phyloP scores from a whole-genome alignment of 208 protist genomes.

The Acanthamoeba healyi region DNA sequence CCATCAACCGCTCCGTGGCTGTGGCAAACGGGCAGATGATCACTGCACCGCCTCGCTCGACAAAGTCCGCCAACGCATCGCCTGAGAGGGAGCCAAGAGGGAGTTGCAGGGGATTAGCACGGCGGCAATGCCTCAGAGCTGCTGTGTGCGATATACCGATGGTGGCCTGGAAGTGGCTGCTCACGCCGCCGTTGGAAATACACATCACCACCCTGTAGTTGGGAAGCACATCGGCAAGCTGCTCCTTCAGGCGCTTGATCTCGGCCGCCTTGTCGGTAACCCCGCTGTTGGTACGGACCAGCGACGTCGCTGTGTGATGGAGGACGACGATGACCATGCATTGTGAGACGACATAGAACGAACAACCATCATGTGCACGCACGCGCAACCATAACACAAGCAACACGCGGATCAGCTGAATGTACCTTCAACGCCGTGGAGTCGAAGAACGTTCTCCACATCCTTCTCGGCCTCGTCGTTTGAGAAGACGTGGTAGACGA shows the following conservation, averaged over 20 bases:
- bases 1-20: neutral
- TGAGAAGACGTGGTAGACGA: conserved; percentile 44
- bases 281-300: neutral
- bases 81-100: too few relatives aligned
- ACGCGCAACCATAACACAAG: neutral
- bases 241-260: neutral
- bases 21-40: conserved; percentile 28
- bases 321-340: neutral
- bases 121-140: neutral
- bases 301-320: neutral
- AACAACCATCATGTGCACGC: neutral
- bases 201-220: neutral
- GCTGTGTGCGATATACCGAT: neutral
- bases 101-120: too few relatives aligned
- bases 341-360: too few relatives aligned
- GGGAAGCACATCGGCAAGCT: neutral
- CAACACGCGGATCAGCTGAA: neutral
- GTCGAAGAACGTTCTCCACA: neutral
- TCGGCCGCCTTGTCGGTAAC: neutral
- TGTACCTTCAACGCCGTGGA: neutral
- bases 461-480: neutral
- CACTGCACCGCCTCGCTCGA: conserved; percentile 9
- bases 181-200: conserved; percentile 36
- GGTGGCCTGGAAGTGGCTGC: neutral
- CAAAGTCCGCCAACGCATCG: conserved; percentile 11